These are phyloP conservation scores for Diaporthe humulicola DNA, from an alignment of 2,329 filamentous ascomycete species.

Conservation along the genomic window DNA sequence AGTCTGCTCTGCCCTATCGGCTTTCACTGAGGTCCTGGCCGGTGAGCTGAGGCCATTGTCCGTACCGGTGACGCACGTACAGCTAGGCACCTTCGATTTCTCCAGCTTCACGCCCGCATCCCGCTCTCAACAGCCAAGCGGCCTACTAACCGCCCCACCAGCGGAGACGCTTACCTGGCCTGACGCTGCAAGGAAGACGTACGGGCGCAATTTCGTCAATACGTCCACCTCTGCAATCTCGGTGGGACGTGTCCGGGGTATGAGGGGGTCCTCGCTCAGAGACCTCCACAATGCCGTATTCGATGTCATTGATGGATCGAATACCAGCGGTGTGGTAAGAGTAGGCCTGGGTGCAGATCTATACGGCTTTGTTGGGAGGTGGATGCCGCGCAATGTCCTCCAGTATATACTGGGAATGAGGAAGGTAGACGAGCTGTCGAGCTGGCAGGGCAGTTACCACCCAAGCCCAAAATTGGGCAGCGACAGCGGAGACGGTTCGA, in stretches of 20 bases:
- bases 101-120: slow-evolving; percentile 71
- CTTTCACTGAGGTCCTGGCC: slow-evolving; percentile 84
- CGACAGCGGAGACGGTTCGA: slow-evolving; percentile 43
- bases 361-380: slow-evolving; percentile 88
- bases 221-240: slow-evolving; percentile 69
- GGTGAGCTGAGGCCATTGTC: slow-evolving; percentile 82
- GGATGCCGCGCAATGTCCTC: slow-evolving; percentile 83
- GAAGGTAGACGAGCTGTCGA: slow-evolving; percentile 68
- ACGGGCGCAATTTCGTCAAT: slow-evolving; percentile 72
- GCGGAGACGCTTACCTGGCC: slow-evolving; percentile 75
- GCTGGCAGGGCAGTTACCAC: slow-evolving; percentile 60
- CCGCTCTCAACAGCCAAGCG: slow-evolving; percentile 46
- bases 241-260: slow-evolving; percentile 68
- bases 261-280: slow-evolving; percentile 79
- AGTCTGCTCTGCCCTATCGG: slow-evolving; percentile 86
- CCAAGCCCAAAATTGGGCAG: slow-evolving; percentile 46
- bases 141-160: slow-evolving; percentile 58
- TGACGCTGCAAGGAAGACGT: slow-evolving; percentile 69
- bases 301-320: slow-evolving; percentile 82
- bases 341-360: slow-evolving; percentile 87
- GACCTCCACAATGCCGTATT: slow-evolving; percentile 90
- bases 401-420: slow-evolving; percentile 93
- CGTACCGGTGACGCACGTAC: slow-evolving; percentile 87
- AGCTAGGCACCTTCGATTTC: slow-evolving; percentile 92
- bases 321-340: slow-evolving; percentile 74